Evolutionary conservation across 2,329 filamentous ascomycete genomes (phyloP).

Genomic region (Triangularia verruculosa): DNA sequence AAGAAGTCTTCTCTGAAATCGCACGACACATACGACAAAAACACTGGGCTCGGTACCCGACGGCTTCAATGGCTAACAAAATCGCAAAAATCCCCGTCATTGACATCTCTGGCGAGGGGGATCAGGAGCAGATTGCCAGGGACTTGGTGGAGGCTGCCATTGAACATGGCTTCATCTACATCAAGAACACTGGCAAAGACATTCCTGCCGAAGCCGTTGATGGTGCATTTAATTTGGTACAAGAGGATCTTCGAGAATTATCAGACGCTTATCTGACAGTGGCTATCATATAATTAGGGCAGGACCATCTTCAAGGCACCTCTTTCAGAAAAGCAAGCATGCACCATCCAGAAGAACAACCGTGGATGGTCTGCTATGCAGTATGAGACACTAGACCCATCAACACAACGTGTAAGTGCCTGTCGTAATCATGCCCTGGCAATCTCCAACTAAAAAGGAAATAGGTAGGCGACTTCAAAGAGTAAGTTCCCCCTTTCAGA

Average conservation of each 20-base stretch:
- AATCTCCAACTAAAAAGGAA: not conserved
- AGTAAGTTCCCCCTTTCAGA: constrained; percentile 51
- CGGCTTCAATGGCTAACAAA: constrained; percentile 27
- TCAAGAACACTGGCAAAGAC: constrained; percentile 69
- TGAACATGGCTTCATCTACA: constrained; percentile 85
- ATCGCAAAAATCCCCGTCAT: constrained; percentile 70
- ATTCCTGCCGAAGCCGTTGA: constrained; percentile 67
- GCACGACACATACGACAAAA: not conserved
- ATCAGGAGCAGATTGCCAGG: constrained; percentile 56
- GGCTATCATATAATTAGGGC: constrained; percentile 51
- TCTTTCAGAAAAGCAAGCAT: constrained; percentile 67
- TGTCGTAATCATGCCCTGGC: not conserved
- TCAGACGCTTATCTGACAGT: not conserved
- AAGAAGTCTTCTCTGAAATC: not conserved
- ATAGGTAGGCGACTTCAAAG: constrained; percentile 81
- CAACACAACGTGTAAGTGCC: constrained; percentile 66
- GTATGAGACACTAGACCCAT: constrained; percentile 81
- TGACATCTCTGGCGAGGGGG: constrained; percentile 65
- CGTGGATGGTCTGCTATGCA: constrained; percentile 88
- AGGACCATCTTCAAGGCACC: constrained; percentile 70
- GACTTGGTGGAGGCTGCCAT: constrained; percentile 76
- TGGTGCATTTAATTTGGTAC: constrained; percentile 70
- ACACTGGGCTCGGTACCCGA: not conserved
- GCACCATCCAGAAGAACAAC: constrained; percentile 76
- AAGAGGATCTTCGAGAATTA: constrained; percentile 16